These are phyloP conservation scores for Clathrospora elynae DNA, from an alignment of 2,329 filamentous ascomycete species.

Conservation along the genomic window DNA sequence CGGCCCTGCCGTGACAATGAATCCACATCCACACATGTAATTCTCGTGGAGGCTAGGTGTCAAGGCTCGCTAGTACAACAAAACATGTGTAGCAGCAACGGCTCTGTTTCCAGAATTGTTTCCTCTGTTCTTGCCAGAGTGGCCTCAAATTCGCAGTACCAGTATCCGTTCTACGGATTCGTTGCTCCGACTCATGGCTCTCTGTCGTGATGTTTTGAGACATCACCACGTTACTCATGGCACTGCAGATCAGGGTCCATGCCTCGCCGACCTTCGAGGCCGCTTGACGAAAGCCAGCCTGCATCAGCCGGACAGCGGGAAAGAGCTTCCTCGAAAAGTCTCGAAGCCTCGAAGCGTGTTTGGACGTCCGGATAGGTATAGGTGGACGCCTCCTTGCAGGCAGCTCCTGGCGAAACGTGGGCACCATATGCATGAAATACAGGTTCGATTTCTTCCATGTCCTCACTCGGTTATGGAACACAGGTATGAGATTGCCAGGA, in stretches of 20 bases:
- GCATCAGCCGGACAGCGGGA: constrained; percentile 13
- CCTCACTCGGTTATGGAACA: constrained; percentile 10
- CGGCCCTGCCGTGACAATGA: too few relatives aligned
- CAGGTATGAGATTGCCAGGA: constrained; percentile 14
- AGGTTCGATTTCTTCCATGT: constrained; percentile 6
- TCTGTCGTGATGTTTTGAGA: constrained; percentile 1
- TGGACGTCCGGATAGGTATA: constrained; percentile 11
- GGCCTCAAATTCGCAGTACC: constrained; percentile 6
- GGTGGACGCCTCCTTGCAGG: constrained; percentile 5
- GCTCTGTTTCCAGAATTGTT: not conserved
- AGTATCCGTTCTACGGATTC: constrained; percentile 3
- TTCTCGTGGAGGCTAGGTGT: constrained; percentile 1
- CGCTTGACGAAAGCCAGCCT: constrained; percentile 15
- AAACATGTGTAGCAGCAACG: constrained; percentile 4
- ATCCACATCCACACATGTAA: not conserved
- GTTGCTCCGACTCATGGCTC: not conserved
- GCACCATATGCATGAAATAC: constrained; percentile 13
- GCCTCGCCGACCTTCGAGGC: constrained; percentile 3
- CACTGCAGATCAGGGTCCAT: not conserved
- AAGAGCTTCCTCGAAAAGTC: constrained; percentile 31
- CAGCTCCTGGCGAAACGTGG: constrained; percentile 18
- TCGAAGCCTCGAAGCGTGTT: constrained; percentile 35
- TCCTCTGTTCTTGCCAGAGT: constrained; percentile 3
- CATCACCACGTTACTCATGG: constrained; percentile 2
- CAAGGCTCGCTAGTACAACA: constrained; percentile 5